Evolutionary conservation across 176 grass and related monocot species (phyloP), one percentile per base, ranked within the genome.

Genomic region (Microstegium vimineum): DNA sequence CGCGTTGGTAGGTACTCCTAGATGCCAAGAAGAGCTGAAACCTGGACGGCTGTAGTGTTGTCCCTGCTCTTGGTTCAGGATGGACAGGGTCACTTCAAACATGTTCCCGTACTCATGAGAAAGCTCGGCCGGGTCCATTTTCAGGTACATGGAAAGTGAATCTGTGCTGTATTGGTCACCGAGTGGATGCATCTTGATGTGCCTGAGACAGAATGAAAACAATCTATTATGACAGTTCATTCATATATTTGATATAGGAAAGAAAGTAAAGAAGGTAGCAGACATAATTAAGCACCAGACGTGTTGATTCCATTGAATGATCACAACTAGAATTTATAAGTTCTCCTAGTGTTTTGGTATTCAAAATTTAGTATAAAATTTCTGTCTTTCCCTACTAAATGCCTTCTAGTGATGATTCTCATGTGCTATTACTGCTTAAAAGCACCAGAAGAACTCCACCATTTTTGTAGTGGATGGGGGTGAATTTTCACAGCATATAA

Each of bases 61-160:
- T 42, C 28, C 66, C 27, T 51, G 31, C 16, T 63, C 62, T 31
- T 85, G 40, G 75, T 79, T 25, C 40, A 71, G 10, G 75, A 72
- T 79, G 83, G 54, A 63, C 4, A 85, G 0, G 3, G 22, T 62
- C 40, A 73, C 7, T 63, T 85, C 75, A 71, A 71, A 61, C 74
- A 51, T 70, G 38, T 38, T 36, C 6, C 83, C n/a, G 10, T 40
- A 62, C 16, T 79, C 40, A 0, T 57, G 52, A 72, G 66, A 33
- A 41, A 63, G 56, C 40, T 75, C 11, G 4, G 76, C 65, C 1
- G 3, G 27, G 23, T 57, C 23, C 62, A 46, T 63, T n/a, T 25
- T 0, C 16, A 82, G 38, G 72, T 4, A 82, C 71, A 82, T 10
- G 37, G 85, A 87, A 36, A 87, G 7, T 4, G 30, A 69, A 22